These are phyloP conservation scores for Aspergillus novofumigatus DNA, from an alignment of 2,329 filamentous ascomycete genomes.

Conservation along the genomic window DNA sequence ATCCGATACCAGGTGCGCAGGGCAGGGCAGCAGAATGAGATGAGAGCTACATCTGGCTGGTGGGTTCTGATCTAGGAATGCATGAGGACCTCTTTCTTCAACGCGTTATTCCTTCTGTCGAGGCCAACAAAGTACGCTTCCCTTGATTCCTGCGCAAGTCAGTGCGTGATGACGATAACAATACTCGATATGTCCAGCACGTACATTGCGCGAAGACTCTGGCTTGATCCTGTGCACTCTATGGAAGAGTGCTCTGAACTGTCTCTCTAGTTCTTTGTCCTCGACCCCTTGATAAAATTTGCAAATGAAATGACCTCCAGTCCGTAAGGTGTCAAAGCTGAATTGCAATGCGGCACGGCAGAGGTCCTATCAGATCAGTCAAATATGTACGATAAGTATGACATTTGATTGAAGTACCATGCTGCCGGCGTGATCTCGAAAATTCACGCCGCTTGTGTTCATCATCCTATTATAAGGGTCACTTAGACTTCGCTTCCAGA, in stretches of 20 bases:
- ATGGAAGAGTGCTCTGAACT: slow-evolving; percentile 70
- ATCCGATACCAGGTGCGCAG: not conserved
- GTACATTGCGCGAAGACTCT: slow-evolving; percentile 78
- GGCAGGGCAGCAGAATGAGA: not conserved
- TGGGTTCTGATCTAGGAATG: slow-evolving; percentile 2
- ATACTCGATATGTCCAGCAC: not conserved
- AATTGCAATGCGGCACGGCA: slow-evolving; percentile 83
- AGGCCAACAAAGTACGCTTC: slow-evolving; percentile 85
- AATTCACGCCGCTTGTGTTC: slow-evolving; percentile 88
- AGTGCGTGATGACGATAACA: slow-evolving; percentile 7
- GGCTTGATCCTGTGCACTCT: slow-evolving; percentile 87
- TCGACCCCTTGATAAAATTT: slow-evolving; percentile 95
- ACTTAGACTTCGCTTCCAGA: slow-evolving; percentile 85
- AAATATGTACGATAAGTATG: not conserved
- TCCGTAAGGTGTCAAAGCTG: slow-evolving; percentile 74
- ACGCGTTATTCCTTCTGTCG: slow-evolving; percentile 55
- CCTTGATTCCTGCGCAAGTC: slow-evolving; percentile 62
- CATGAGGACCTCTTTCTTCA: slow-evolving; percentile 44
- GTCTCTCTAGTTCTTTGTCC: slow-evolving; percentile 72
- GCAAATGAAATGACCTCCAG: slow-evolving; percentile 87
- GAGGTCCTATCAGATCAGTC: slow-evolving; percentile 62
- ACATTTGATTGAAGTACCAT: slow-evolving; percentile 64
- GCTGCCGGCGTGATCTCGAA: slow-evolving; percentile 85
- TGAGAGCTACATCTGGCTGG: not conserved
- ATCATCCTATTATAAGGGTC: slow-evolving; percentile 97